phyloP scores from a whole-genome alignment of 495 filamentous ascomycete genomes.

The Neurospora sp. region DNA sequence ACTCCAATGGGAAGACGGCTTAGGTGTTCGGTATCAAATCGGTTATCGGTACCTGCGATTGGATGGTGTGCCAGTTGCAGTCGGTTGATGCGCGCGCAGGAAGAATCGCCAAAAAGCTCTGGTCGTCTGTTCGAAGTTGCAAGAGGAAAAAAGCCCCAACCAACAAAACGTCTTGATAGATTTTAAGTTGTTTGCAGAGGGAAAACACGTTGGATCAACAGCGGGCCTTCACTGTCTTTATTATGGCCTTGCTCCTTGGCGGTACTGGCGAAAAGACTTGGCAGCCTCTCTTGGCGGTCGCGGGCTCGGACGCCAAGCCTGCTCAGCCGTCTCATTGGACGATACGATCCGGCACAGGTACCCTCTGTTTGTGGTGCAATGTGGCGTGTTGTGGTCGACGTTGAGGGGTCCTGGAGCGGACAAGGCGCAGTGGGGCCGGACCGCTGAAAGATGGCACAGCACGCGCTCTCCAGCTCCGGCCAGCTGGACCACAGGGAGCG shows the following conservation, averaged over 20 bases:
- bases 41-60: not conserved
- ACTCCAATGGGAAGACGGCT: not conserved
- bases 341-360: conserved; percentile 12
- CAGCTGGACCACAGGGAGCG: not conserved
- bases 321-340: conserved; percentile 14
- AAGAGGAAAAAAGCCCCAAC: conserved; percentile 10
- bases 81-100: not conserved
- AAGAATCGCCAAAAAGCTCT: not conserved
- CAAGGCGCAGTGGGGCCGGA: not conserved
- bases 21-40: not conserved
- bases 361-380: conserved; percentile 6
- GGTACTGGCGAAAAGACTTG: conserved; percentile 39
- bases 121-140: not conserved
- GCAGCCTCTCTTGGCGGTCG: conserved; percentile 32
- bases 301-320: conserved; percentile 18
- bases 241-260: conserved; percentile 33
- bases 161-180: conserved; percentile 10
- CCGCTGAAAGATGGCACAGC: not conserved
- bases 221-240: conserved; percentile 36
- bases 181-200: conserved; percentile 16
- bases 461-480: not conserved
- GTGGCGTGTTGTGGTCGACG: not conserved
- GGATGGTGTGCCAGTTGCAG: not conserved
- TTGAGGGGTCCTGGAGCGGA: not conserved
- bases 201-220: conserved; percentile 24